Conservation (phyloP, 1,284 basidiomycete genomes). For the Pyrrhoderma lamaoense region DNA sequence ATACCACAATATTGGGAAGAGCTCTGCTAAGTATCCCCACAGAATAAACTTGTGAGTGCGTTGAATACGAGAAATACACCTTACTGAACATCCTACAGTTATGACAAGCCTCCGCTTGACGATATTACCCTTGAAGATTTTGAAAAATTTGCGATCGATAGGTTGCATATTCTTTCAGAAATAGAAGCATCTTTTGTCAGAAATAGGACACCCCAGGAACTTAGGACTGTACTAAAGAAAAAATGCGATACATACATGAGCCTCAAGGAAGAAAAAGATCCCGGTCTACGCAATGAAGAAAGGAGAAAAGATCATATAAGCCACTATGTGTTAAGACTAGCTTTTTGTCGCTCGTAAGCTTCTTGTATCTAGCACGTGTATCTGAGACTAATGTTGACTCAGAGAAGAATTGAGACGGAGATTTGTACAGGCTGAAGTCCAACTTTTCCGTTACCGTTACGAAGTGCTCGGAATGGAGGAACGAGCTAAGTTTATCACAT, state of each 20-base stretch:
- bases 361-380: conserved; percentile 4
- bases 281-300: conserved; percentile 43
- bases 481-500: conserved; percentile 62
- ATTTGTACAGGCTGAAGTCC: conserved; percentile 86
- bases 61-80: neutral
- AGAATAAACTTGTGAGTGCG: conserved; percentile 18
- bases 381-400: conserved; percentile 5
- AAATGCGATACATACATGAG: conserved; percentile 70
- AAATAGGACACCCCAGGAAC: conserved; percentile 73
- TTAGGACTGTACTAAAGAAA: conserved; percentile 50
- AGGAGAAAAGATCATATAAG: conserved; percentile 84
- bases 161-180: conserved; percentile 86
- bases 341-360: conserved; percentile 92
- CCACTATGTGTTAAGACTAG: conserved; percentile 91
- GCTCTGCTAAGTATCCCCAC: conserved; percentile 8
- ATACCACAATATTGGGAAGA: no score
- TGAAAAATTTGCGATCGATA: conserved; percentile 85
- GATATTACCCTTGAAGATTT: conserved; percentile 97
- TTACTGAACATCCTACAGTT: conserved; percentile 47
- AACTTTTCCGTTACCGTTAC: conserved; percentile 81
- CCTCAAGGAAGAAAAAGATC: neutral
- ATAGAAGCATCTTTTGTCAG: conserved; percentile 91
- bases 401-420: conserved; percentile 89
- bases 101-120: conserved; percentile 77
- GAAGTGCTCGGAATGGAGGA: conserved; percentile 64